A percentile compares a stretch with the other conserved stretches of the same genome.
Conservation (phyloP, 805 yeast genomes). For the Candida ascalaphidarum region DNA sequence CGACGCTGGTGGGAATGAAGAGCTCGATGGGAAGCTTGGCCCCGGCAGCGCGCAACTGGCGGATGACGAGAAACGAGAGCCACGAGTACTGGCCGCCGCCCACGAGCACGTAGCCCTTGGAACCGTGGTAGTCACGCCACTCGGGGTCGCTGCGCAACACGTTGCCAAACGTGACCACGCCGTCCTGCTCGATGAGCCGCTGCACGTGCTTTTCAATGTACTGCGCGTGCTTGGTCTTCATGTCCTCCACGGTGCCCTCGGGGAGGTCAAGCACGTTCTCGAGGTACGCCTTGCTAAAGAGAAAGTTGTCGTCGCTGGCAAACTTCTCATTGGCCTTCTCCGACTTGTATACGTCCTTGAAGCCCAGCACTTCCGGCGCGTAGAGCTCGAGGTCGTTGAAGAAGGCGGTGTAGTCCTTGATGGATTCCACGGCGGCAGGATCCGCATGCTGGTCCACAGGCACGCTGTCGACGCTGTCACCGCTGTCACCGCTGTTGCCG, state of each 20-base stretch:
- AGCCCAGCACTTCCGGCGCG: constrained; percentile 28
- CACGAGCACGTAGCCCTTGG: constrained; percentile 37
- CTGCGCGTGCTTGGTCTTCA: constrained; percentile 29
- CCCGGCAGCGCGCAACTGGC: constrained; percentile 37
- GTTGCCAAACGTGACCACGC: constrained; percentile 27
- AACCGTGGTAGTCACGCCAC: constrained; percentile 23
- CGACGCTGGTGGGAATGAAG: constrained; percentile 34
- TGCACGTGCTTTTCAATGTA: constrained; percentile 23
- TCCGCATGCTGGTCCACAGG: too few species aligned
- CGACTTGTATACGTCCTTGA: constrained; percentile 31
- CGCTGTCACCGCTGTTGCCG: too few species aligned
- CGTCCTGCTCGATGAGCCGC: constrained; percentile 15
- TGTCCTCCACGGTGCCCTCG: constrained; percentile 17
- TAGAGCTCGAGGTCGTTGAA: constrained; percentile 24
- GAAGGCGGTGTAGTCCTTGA: constrained; percentile 18
- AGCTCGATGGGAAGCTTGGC: constrained; percentile 43
- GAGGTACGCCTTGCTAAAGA: constrained; percentile 39
- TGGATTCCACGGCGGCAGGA: not conserved
- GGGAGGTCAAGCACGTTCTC: constrained; percentile 34
- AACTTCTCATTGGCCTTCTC: constrained; percentile 38
- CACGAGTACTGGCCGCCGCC: constrained; percentile 48
- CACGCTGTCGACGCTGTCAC: too few species aligned
- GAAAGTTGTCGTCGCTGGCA: constrained; percentile 28
- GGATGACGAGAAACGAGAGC: constrained; percentile 41
- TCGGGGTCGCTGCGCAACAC: constrained; percentile 26